Conservation (phyloP, 2,329 filamentous ascomycete species). For the Calycina marina region DNA sequence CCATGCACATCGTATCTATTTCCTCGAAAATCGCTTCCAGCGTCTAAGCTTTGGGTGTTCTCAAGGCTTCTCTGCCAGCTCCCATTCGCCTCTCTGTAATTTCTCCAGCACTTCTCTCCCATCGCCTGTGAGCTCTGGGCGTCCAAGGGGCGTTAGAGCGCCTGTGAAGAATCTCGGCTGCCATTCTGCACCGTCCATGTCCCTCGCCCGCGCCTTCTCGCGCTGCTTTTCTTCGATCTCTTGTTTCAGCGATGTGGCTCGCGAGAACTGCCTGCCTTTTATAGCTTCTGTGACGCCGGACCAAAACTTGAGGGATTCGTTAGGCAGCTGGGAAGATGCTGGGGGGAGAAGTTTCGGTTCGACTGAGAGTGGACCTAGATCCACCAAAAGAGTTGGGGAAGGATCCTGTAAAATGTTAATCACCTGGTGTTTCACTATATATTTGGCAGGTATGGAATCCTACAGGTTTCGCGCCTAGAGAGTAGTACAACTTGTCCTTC, state of each 20-base stretch:
- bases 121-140: conserved; percentile 47
- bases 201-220: conserved; percentile 67
- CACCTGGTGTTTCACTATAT: too few relatives aligned
- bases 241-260: conserved; percentile 76
- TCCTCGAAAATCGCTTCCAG: too few relatives aligned
- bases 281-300: conserved; percentile 78
- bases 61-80: conserved; percentile 19
- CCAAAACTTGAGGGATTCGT: conserved; percentile 87
- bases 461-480: conserved; percentile 34
- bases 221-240: conserved; percentile 86
- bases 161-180: conserved; percentile 76
- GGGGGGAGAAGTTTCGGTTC: conserved; percentile 70
- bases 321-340: conserved; percentile 61
- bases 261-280: conserved; percentile 62
- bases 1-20: too few relatives aligned
- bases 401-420: too few relatives aligned
- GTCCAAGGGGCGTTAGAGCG: conserved; percentile 41
- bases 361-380: conserved; percentile 71
- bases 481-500: conserved; percentile 56
- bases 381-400: conserved; percentile 64
- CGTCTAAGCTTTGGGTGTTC: too few relatives aligned
- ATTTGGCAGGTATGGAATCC: too few relatives aligned
- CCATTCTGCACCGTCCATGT: conserved; percentile 55
- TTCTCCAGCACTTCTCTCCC: conserved; percentile 41
- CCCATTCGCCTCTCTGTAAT: conserved; percentile 31